Conservation (phyloP, 371 early-diverging fungal genomes). For the Haplosporangium sp. region DNA sequence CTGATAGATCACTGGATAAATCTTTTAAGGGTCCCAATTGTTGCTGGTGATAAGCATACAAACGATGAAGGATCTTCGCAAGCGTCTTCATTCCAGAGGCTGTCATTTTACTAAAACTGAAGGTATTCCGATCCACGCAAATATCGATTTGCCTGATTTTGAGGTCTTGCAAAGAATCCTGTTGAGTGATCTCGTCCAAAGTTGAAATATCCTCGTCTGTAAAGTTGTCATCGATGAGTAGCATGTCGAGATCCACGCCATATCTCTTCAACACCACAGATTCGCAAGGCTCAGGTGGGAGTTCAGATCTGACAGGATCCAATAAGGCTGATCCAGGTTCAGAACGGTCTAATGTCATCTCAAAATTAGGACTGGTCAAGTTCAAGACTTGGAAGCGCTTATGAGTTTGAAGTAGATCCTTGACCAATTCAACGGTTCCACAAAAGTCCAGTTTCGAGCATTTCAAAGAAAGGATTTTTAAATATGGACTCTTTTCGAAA, state of each 20-base stretch:
- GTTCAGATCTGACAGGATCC: not conserved
- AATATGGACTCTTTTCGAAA: constrained; percentile 10
- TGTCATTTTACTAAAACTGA: not conserved
- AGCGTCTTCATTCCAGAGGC: not conserved
- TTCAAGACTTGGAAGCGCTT: not conserved
- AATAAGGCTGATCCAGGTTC: constrained; percentile 8
- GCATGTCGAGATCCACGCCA: not conserved
- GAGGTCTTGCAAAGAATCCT: not conserved
- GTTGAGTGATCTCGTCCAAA: constrained; percentile 3
- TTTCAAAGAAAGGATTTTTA: constrained; percentile 2
- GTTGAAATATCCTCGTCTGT: not conserved
- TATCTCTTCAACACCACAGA: not conserved
- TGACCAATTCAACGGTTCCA: constrained; percentile 14
- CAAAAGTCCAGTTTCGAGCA: constrained; percentile 8
- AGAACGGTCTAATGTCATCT: constrained; percentile 6
- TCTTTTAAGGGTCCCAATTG: too few relatives aligned
- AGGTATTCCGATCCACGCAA: not conserved
- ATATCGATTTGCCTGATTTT: constrained; percentile 5
- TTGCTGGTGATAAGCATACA: not conserved
- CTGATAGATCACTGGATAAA: not conserved
- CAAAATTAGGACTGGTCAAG: constrained; percentile 3
- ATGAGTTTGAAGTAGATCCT: not conserved
- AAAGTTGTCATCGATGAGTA: constrained; percentile 10
- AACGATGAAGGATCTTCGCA: too few relatives aligned
- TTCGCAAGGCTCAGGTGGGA: too few relatives aligned